phyloP scores from a whole-genome alignment of 106 monocot genomes.

The Allium sativum region DNA sequence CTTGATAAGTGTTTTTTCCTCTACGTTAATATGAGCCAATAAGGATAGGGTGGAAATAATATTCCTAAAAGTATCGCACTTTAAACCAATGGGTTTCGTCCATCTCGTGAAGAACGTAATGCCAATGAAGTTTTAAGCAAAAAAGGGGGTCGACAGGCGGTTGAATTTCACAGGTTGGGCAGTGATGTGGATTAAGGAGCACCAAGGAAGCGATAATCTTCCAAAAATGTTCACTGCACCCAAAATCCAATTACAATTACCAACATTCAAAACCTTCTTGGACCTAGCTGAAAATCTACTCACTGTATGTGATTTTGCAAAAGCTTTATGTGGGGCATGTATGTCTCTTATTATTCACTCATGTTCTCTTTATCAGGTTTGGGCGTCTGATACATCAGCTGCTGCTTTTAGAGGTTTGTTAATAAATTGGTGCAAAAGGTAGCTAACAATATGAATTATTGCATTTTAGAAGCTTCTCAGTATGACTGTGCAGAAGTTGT shows the following conservation, averaged over 20 bases:
- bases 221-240: conserved; percentile 28
- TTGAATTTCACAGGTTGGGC: conserved; percentile 96
- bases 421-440: conserved; percentile 84
- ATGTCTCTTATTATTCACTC: conserved; percentile 90
- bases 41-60: conserved; percentile 1
- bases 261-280: conserved; percentile 71
- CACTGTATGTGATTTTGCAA: conserved; percentile 81
- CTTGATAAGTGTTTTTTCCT: too few species aligned
- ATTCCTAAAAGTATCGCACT: too few species aligned
- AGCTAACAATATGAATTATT: conserved; percentile 95
- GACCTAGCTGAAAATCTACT: conserved; percentile 77
- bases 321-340: conserved; percentile 94
- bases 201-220: conserved; percentile 27
- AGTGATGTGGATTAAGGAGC: conserved; percentile 72
- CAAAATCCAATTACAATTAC: conserved; percentile 69
- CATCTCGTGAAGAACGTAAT: conserved; percentile 80
- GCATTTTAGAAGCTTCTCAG: conserved; percentile 86
- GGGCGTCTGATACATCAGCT: conserved; percentile 69
- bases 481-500: conserved; percentile 96
- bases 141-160: conserved; percentile 74
- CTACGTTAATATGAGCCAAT: too few species aligned
- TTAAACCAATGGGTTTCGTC: conserved; percentile 39
- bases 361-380: conserved; percentile 62
- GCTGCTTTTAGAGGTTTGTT: conserved; percentile 63
- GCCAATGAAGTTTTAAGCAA: conserved; percentile 77